Evolutionary conservation across 164 flowering plant genomes (phyloP), one percentile per base, ranked within the genome.

Genomic region (Chimonanthus salicifolius): DNA sequence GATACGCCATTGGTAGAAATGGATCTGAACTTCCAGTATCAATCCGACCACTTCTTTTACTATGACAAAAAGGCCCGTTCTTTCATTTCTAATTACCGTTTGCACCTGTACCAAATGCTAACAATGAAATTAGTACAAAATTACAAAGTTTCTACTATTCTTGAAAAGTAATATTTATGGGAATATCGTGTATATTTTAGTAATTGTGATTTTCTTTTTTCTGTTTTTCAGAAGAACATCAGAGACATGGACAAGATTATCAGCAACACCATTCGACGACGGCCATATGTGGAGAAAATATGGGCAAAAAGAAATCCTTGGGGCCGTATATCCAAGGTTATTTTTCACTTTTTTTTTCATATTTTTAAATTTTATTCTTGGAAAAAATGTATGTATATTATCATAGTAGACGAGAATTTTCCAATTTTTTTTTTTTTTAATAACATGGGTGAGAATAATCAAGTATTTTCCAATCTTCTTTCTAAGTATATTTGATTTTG

Each of bases 241-340:
- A 10, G n/a, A 13, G 3, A 13, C 72, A 45, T 58, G 74, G 74
- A 46, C 45, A 0, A 46, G 9, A 5, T 4, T 70, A 0, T 64
- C 76, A 15, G 18, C 70, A 0, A 68, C 67, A 0, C 80, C 76
- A 2, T 15, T 58, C 2, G 86, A 83, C 0, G 94, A 90, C 45
- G 88, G 86, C 6, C 74, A 77, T 65, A 80, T 82, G 5, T 90
- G 94, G 94, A 82, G 92, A 72, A 72, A 72, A 64, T 72, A 72
- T 20, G 74, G 74, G n/a, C 74, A 72, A 72, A 72, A 72, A 62
- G 74, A 70, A 18, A 90, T 90, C 76, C 83, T 85, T n/a, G 82
- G 86, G 71, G 64, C 92, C 48, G 76, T 77, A 73, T 72, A 47
- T 65, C 94, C 91, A 47, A 88, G 91, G 94, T 89, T 3, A 5